phyloP scores from a whole-genome alignment of 2,329 filamentous ascomycete species.

The Akanthomyces lecanii region DNA sequence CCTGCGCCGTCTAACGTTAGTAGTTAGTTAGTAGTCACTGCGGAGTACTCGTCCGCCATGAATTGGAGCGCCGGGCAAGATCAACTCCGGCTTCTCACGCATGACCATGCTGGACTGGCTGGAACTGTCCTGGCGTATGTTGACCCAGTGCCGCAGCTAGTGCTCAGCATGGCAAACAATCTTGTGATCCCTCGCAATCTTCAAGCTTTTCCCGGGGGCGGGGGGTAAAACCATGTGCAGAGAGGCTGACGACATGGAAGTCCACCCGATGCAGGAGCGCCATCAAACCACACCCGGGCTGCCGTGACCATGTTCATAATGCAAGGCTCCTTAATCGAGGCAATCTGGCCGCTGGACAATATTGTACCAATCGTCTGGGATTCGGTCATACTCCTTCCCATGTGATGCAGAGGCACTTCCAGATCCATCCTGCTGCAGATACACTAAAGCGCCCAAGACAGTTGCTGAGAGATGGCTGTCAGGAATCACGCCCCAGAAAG shows the following conservation, averaged over 20 bases:
- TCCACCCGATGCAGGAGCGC: neutral
- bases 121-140: neutral
- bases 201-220: neutral
- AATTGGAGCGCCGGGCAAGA: neutral
- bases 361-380: neutral
- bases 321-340: neutral
- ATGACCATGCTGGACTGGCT: neutral
- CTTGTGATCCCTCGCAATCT: neutral
- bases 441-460: conserved; percentile 4
- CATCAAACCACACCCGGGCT: neutral
- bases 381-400: neutral
- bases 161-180: neutral
- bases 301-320: neutral
- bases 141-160: neutral
- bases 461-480: neutral
- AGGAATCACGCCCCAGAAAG: neutral
- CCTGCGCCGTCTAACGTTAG: neutral
- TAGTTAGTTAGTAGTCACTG: too few species aligned
- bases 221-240: neutral
- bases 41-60: neutral
- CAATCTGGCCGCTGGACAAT: neutral
- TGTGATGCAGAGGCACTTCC: conserved; percentile 13
- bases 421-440: conserved; percentile 8
- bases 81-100: neutral
- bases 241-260: neutral